Evolutionary conservation across 345 rosid genomes (phyloP).

Genomic region (Populus tremula): DNA sequence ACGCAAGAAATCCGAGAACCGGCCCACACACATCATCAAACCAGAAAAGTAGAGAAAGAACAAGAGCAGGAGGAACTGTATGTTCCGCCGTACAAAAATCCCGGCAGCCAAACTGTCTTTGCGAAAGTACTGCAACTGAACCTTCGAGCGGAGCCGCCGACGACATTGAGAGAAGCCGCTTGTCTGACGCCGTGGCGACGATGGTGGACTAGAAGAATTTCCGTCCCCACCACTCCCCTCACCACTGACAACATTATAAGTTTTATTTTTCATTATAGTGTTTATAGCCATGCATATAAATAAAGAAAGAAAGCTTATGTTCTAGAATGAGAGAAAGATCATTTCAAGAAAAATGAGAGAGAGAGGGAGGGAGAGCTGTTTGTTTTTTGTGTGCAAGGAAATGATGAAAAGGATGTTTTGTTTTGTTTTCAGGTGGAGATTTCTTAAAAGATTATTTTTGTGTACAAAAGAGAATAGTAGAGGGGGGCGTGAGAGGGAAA

Average conservation of each 20-base stretch:
- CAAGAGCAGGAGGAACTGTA: conserved; percentile 57
- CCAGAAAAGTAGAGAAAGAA: conserved; percentile 68
- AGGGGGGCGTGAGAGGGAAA: no score
- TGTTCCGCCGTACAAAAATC: conserved; percentile 52
- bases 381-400: background rate
- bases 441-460: background rate
- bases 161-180: conserved; percentile 49
- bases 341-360: background rate
- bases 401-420: background rate
- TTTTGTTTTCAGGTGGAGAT: background rate
- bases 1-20: conserved; percentile 58
- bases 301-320: background rate
- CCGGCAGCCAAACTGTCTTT: conserved; percentile 32
- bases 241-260: conserved; percentile 14
- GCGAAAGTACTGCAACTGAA: conserved; percentile 39
- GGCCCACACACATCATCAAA: conserved; percentile 77
- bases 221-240: conserved; percentile 30
- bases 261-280: conserved; percentile 44
- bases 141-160: conserved; percentile 53
- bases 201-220: conserved; percentile 75
- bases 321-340: background rate
- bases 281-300: conserved; percentile 34
- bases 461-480: no score
- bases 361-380: background rate
- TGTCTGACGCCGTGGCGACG: conserved; percentile 51